A percentile compares a stretch with the other conserved stretches of the same genome.
phyloP scores from a whole-genome alignment of 2,329 filamentous ascomycete species.

The Trichothecium roseum region DNA sequence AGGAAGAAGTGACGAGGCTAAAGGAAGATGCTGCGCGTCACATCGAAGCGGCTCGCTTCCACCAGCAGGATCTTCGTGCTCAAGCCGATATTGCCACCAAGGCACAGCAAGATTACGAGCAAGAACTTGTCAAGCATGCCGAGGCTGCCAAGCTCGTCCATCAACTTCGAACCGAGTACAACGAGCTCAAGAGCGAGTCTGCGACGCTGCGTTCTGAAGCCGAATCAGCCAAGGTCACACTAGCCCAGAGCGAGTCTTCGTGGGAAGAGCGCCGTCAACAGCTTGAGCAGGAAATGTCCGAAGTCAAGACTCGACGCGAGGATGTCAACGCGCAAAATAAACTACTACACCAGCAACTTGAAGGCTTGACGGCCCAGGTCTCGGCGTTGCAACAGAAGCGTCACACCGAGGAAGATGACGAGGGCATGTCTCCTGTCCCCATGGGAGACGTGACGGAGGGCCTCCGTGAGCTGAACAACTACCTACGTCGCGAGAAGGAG shows the following conservation, averaged over 20 bases:
- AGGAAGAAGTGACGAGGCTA: conserved; percentile 68
- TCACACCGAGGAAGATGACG: conserved; percentile 38
- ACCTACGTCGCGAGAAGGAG: conserved; percentile 89
- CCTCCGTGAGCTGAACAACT: conserved; percentile 82
- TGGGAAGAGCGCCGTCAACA: conserved; percentile 76
- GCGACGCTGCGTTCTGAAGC: conserved; percentile 69
- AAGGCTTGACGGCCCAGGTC: conserved; percentile 73
- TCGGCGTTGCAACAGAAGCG: conserved; percentile 69
- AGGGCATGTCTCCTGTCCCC: conserved; percentile 39
- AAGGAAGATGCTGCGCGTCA: conserved; percentile 78
- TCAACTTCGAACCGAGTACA: conserved; percentile 66
- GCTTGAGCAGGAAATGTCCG: conserved; percentile 73
- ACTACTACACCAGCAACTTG: conserved; percentile 79
- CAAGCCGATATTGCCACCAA: conserved; percentile 90
- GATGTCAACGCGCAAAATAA: conserved; percentile 86
- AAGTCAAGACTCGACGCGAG: conserved; percentile 68
- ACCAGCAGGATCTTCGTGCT: conserved; percentile 83
- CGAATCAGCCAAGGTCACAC: conserved; percentile 70
- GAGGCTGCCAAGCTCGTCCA: conserved; percentile 86
- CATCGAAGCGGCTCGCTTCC: conserved; percentile 67
- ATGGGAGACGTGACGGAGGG: conserved; percentile 57
- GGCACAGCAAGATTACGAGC: conserved; percentile 91
- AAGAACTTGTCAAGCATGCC: conserved; percentile 87
- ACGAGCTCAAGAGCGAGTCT: conserved; percentile 70
- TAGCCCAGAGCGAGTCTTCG: conserved; percentile 73